Conservation (phyloP, 2,329 filamentous ascomycete species). For the Alternaria rosae region DNA sequence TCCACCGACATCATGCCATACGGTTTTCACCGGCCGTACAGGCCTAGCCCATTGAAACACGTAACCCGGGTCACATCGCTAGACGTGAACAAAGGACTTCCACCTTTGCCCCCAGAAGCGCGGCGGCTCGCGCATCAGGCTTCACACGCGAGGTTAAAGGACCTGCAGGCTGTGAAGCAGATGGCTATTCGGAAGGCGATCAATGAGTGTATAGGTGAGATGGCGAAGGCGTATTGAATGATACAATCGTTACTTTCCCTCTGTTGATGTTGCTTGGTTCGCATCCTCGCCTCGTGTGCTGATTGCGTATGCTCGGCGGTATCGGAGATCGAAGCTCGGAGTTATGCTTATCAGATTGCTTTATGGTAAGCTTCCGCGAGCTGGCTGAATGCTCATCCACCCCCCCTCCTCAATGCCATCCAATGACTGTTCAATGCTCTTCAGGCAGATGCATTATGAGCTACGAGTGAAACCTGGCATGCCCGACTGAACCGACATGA, state of each 20-base stretch:
- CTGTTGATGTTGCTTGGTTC: background rate
- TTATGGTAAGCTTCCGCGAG: background rate
- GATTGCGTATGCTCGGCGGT: conserved; percentile 15
- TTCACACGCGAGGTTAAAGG: background rate
- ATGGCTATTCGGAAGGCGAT: background rate
- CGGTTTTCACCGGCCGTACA: conserved; percentile 12
- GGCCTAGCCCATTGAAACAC: conserved; percentile 4
- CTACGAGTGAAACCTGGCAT: background rate
- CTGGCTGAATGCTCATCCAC: conserved; percentile 14
- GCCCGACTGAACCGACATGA: background rate
- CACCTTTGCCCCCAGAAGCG: conserved; percentile 12
- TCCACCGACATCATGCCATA: background rate
- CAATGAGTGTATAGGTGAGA: background rate
- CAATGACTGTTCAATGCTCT: background rate
- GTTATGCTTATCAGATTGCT: conserved; percentile 5
- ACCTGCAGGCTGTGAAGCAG: background rate
- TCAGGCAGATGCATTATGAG: conserved; percentile 7
- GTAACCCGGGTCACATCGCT: background rate
- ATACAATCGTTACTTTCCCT: background rate
- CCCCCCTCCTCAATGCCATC: background rate
- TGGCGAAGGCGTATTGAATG: background rate
- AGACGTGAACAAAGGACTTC: conserved; percentile 16
- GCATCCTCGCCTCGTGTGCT: background rate
- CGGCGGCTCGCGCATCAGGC: background rate
- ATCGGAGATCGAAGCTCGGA: conserved; percentile 16